phyloP scores from a whole-genome alignment of 2,329 filamentous ascomycete genomes.

The Calonectria fujianensis region DNA sequence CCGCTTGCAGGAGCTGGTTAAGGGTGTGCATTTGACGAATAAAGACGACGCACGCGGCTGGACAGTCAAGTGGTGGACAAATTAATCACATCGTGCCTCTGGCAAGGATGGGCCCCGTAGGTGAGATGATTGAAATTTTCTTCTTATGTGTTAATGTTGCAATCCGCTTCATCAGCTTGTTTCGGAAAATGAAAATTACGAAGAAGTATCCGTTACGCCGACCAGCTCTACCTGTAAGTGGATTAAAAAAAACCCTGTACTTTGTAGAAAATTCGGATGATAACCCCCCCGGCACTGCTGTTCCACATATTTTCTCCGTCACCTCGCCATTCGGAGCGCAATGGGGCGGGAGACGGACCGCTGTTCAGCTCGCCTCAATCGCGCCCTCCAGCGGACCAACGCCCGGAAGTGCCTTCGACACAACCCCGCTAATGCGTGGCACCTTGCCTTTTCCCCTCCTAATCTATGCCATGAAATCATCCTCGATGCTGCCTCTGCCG shows the following conservation, averaged over 20 bases:
- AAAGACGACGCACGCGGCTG: neutral
- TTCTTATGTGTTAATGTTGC: neutral
- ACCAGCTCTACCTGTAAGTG: neutral
- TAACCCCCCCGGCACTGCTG: neutral
- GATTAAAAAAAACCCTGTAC: neutral
- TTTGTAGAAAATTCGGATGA: neutral
- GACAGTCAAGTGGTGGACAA: neutral
- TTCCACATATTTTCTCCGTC: conserved; percentile 16
- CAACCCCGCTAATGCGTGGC: neutral
- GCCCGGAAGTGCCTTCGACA: neutral
- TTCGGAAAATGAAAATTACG: neutral
- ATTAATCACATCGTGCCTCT: neutral
- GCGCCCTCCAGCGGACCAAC: neutral
- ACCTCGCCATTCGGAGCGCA: neutral
- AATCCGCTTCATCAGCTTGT: neutral
- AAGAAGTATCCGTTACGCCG: neutral
- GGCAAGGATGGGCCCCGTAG: neutral
- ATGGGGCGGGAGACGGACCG: conserved; percentile 3
- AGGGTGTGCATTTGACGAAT: neutral
- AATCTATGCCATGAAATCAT: conserved; percentile 66
- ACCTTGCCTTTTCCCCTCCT: neutral
- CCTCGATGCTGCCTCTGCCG: conserved; percentile 61
- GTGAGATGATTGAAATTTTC: neutral
- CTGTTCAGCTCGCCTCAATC: conserved; percentile 4
- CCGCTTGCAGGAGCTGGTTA: neutral